Base-by-base conservation (phyloP, 2,329 filamentous ascomycete species). In the Paracoccidioides brasiliensis region DNA sequence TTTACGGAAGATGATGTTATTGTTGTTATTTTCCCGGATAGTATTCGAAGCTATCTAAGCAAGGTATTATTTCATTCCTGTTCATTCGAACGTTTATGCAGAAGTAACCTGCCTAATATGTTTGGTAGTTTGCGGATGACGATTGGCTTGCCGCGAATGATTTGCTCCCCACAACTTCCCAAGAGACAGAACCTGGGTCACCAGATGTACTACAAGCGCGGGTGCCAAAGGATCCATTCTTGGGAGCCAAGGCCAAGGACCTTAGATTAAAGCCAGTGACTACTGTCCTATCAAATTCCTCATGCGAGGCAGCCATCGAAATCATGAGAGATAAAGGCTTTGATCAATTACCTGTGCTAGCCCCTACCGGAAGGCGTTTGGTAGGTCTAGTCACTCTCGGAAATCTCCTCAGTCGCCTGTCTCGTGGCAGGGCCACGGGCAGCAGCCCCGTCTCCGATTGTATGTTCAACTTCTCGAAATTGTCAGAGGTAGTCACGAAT, bases 261-360 rank as follows among this genome's bases (percentile, higher is more conserved):
- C 83, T 98, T 14, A 84, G 91, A 58, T 79, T 98, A 57, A 98
- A 96, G 75, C 93, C 93, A 40, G 87, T 98, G 57, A 94, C 90
- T 32, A 94, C 90, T 7, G 81, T 98, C 55, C 75, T 83, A 30
- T 78, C 84, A 33, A 78, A 79, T 54, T 84, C 84, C 37, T 72
- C 81, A 2, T 95, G 90, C 73, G 80, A 87, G 60, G 87, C 91
- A 62, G 93, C 94, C 54, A 90, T 97, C 61, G 93, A 98, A 75
- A 90, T 88, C 59, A 97, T 98, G 93, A 88, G 91, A 63, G 93
- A 98, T 67, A 95, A 93, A 75, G 89, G 90, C 59, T 98, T 96
- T 70, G 94, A 98, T 68, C 94, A 98, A 74, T 85, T 98, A 44
- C 93, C 93, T 45, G 93, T 98, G 14, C 84, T 94, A 7, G 79